These are phyloP conservation scores for Daldinia loculata DNA, from an alignment of 495 filamentous ascomycete genomes.

Conservation along the genomic window DNA sequence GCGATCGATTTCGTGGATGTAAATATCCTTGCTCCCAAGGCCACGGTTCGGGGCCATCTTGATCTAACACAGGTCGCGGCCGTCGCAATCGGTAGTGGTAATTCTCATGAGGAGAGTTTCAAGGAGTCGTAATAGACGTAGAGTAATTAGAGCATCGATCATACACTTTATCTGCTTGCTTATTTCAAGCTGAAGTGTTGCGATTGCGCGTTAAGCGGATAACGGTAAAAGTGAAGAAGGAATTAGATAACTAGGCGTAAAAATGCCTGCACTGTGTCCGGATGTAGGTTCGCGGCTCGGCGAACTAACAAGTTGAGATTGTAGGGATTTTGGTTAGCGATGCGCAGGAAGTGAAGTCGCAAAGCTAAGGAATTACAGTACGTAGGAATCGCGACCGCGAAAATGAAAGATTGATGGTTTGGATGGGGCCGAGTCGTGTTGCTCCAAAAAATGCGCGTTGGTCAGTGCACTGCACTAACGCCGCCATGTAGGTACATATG, in stretches of 20 bases:
- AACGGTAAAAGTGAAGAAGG: not conserved
- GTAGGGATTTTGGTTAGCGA: not conserved
- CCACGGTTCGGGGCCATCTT: conserved; percentile 43
- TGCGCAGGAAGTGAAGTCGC: conserved; percentile 11
- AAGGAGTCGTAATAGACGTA: conserved; percentile 7
- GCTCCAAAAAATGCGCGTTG: conserved; percentile 18
- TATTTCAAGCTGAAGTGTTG: not conserved
- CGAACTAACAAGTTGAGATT: not conserved
- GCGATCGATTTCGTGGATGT: conserved; percentile 53
- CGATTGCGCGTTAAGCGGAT: not conserved
- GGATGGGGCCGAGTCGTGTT: conserved; percentile 28
- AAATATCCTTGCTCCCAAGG: conserved; percentile 38
- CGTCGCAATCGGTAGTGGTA: not conserved
- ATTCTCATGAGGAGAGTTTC: not conserved
- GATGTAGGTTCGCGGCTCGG: not conserved
- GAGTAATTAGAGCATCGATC: not conserved
- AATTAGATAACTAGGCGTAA: not conserved
- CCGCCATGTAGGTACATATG: not conserved
- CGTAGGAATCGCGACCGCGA: conserved; percentile 14
- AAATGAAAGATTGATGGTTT: conserved; percentile 21
- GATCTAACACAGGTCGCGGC: conserved; percentile 5
- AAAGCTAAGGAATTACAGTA: not conserved
- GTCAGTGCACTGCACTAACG: conserved; percentile 14
- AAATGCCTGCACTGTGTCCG: not conserved
- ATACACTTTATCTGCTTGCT: not conserved